Evolutionary conservation across 176 grass and related monocot genomes (phyloP).

Genomic region (Urochloa ruziziensis): DNA sequence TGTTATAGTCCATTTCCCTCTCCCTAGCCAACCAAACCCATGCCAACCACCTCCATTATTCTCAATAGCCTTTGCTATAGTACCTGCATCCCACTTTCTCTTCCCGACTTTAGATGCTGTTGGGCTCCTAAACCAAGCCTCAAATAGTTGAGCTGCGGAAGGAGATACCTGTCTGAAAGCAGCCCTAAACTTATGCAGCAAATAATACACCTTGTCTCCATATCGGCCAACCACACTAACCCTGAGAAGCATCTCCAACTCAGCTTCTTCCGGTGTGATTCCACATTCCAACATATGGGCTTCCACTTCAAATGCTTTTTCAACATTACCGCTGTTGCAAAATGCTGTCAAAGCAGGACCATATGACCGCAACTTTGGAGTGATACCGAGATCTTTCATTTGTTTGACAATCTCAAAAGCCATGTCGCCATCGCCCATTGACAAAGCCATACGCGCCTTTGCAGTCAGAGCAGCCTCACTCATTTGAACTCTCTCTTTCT

Average conservation of each 20-base stretch:
- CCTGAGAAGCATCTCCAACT: constrained; percentile 54
- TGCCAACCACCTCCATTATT: constrained; percentile 81
- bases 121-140: constrained; percentile 63
- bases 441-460: constrained; percentile 55
- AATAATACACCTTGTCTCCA: constrained; percentile 61
- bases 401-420: constrained; percentile 64
- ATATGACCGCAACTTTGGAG: constrained; percentile 54
- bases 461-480: constrained; percentile 66
- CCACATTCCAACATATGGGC: constrained; percentile 55
- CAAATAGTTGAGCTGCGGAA: constrained; percentile 40
- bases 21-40: constrained; percentile 65
- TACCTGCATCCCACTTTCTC: constrained; percentile 62
- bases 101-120: constrained; percentile 63
- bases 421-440: constrained; percentile 49
- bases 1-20: constrained; percentile 51
- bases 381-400: constrained; percentile 49
- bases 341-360: constrained; percentile 56
- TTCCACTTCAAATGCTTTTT: constrained; percentile 70
- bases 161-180: constrained; percentile 59
- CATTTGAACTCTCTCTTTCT: constrained; percentile 47
- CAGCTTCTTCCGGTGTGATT: constrained; percentile 55
- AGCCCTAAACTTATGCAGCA: constrained; percentile 70
- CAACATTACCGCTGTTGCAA: constrained; percentile 56
- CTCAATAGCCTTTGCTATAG: constrained; percentile 41
- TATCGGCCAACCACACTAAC: constrained; percentile 34